Evolutionary conservation across 805 yeast genomes (phyloP).

Genomic region (Jamesozyma gamospora): DNA sequence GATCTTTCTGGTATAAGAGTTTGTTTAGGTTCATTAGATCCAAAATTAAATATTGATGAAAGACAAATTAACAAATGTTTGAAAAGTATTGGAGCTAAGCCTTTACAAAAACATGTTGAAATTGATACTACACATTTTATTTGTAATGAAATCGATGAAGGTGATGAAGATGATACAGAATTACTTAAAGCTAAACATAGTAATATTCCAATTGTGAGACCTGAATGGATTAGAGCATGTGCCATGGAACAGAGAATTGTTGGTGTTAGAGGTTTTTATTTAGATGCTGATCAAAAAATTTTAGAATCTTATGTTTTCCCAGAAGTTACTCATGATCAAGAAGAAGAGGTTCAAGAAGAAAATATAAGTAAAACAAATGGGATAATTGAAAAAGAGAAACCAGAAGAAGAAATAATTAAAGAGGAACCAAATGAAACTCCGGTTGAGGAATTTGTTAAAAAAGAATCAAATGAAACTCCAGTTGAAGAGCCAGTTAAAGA

Average conservation of each 20-base stretch:
- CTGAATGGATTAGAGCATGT: conserved; percentile 96
- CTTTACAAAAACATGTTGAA: conserved; percentile 59
- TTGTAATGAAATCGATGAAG: conserved; percentile 30
- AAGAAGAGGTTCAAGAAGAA: neutral
- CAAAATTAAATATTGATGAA: conserved; percentile 37
- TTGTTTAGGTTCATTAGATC: conserved; percentile 73
- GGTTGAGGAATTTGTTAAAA: conserved; percentile 1
- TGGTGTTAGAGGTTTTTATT: conserved; percentile 81
- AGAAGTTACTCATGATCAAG: conserved; percentile 2
- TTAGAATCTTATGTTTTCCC: conserved; percentile 39
- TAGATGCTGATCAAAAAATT: conserved; percentile 42
- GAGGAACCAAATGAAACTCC: conserved; percentile 5
- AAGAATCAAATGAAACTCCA: conserved; percentile 2
- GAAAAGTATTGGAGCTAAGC: conserved; percentile 69
- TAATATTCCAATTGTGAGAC: conserved; percentile 89
- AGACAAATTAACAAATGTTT: conserved; percentile 56
- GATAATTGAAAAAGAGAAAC: conserved; percentile 1
- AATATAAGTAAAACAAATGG: conserved; percentile 1
- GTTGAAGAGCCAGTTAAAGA: conserved; percentile 3
- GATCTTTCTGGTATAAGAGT: conserved; percentile 87
- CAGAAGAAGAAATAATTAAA: conserved; percentile 5
- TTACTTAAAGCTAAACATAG: conserved; percentile 69
- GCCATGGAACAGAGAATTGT: conserved; percentile 80
- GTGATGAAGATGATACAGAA: conserved; percentile 41
- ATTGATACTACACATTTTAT: conserved; percentile 93